These are phyloP conservation scores for Canavalia ensiformis DNA, from an alignment of 306 rosid genomes.

Conservation along the genomic window DNA sequence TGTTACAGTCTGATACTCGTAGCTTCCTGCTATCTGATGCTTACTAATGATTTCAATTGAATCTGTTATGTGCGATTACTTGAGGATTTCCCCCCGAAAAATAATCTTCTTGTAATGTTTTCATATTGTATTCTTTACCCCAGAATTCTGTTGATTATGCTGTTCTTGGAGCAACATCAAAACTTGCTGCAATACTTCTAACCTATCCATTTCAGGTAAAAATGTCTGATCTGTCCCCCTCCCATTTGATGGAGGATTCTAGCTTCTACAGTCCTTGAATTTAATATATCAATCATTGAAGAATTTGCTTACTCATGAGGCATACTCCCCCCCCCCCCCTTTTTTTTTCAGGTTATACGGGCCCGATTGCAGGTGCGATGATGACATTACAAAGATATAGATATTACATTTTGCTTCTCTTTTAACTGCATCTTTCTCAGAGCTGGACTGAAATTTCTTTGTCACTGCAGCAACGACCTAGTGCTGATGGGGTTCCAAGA, in stretches of 20 bases:
- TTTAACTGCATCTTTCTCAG: constrained; percentile 40
- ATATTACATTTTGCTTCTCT: constrained; percentile 25
- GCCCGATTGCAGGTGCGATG: constrained; percentile 60
- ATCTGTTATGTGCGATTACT: background rate
- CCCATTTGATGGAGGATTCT: constrained; percentile 42
- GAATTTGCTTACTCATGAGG: constrained; percentile 39
- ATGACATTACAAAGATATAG: constrained; percentile 33
- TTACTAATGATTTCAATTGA: constrained; percentile 27
- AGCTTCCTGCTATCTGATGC: constrained; percentile 25
- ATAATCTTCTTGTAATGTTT: background rate
- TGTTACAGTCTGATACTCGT: background rate
- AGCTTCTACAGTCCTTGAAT: constrained; percentile 39
- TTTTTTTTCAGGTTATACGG: constrained; percentile 58
- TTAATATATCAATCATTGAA: constrained; percentile 43
- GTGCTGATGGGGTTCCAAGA: constrained; percentile 72
- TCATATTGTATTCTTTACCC: constrained; percentile 18
- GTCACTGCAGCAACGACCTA: constrained; percentile 87
- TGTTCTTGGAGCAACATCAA: constrained; percentile 76
- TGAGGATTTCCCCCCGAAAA: too few relatives aligned
- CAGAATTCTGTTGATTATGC: constrained; percentile 92
- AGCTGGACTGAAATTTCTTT: constrained; percentile 44
- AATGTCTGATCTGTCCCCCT: background rate
- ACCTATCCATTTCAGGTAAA: constrained; percentile 93
- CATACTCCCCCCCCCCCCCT: background rate
- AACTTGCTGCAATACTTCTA: constrained; percentile 72